Evolutionary conservation across 2,329 filamentous ascomycete genomes (phyloP).

Genomic region (Stachybotrys elegans): DNA sequence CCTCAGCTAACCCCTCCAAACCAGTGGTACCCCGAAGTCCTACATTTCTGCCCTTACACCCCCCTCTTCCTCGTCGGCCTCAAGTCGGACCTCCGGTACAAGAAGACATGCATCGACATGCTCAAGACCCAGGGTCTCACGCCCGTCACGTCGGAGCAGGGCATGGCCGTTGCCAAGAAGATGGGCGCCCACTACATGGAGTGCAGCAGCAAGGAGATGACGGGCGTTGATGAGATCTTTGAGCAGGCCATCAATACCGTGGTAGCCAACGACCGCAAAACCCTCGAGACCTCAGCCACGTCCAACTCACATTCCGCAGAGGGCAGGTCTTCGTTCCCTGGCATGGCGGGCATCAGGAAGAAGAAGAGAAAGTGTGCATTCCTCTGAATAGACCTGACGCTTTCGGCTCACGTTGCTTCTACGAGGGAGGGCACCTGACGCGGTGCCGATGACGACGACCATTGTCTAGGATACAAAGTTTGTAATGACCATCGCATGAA

Average conservation of each 20-base stretch:
- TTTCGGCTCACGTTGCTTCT: too few relatives aligned
- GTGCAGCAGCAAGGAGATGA: constrained; percentile 97
- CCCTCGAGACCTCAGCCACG: constrained; percentile 45
- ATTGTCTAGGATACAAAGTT: constrained; percentile 13
- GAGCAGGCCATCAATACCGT: constrained; percentile 85
- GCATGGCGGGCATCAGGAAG: constrained; percentile 55
- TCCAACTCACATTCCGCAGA: constrained; percentile 31
- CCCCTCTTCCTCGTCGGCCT: constrained; percentile 92
- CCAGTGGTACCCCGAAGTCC: constrained; percentile 97
- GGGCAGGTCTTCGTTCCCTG: constrained; percentile 33
- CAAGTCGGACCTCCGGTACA: constrained; percentile 93
- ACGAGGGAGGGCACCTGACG: too few relatives aligned
- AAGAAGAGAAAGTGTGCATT: constrained; percentile 83
- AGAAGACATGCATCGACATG: constrained; percentile 96
- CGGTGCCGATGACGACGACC: background rate
- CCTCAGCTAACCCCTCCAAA: background rate
- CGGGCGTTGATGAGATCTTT: constrained; percentile 94
- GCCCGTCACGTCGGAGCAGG: constrained; percentile 88
- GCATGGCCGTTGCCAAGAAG: constrained; percentile 78
- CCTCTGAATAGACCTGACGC: constrained; percentile 63
- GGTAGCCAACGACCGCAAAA: constrained; percentile 72
- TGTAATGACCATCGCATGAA: constrained; percentile 37
- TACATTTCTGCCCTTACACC: constrained; percentile 97
- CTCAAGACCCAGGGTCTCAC: constrained; percentile 97
- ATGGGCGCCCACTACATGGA: constrained; percentile 97